Conservation (phyloP, 805 yeast species). For the Maudiozyma turicensis region DNA sequence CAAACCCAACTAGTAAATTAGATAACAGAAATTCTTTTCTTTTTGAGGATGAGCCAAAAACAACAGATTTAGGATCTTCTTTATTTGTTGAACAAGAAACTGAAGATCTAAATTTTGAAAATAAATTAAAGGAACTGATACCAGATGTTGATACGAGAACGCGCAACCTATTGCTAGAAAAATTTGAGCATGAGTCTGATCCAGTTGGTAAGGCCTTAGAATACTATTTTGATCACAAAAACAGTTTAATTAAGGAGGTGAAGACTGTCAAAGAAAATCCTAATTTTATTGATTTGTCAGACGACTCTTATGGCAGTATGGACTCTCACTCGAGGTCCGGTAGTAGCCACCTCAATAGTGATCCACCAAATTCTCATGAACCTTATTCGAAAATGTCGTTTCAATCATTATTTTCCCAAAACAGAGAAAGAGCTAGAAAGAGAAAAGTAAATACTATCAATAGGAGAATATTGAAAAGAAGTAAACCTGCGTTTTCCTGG, state of each 20-base stretch:
- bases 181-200: constrained; percentile 21
- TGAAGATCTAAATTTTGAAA: constrained; percentile 16
- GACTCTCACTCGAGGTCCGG: not conserved
- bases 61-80: constrained; percentile 3
- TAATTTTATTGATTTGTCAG: not conserved
- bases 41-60: constrained; percentile 5
- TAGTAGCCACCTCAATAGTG: not conserved
- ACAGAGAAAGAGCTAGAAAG: not conserved
- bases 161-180: constrained; percentile 19
- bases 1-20: constrained; percentile 5
- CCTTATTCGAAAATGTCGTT: not conserved
- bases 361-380: not conserved
- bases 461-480: constrained; percentile 5
- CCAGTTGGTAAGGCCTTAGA: constrained; percentile 33
- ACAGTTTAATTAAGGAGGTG: not conserved
- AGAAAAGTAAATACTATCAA: constrained; percentile 3
- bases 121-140: constrained; percentile 29
- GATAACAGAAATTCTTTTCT: constrained; percentile 16
- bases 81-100: not conserved
- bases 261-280: no score
- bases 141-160: constrained; percentile 23
- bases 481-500: constrained; percentile 23
- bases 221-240: constrained; percentile 30
- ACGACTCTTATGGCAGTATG: not conserved
- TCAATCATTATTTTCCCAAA: not conserved